Percentiles rank a stretch among this genome's conserved stretches.
Conservation (phyloP, 805 yeast species). For the Torulaspora indica region DNA sequence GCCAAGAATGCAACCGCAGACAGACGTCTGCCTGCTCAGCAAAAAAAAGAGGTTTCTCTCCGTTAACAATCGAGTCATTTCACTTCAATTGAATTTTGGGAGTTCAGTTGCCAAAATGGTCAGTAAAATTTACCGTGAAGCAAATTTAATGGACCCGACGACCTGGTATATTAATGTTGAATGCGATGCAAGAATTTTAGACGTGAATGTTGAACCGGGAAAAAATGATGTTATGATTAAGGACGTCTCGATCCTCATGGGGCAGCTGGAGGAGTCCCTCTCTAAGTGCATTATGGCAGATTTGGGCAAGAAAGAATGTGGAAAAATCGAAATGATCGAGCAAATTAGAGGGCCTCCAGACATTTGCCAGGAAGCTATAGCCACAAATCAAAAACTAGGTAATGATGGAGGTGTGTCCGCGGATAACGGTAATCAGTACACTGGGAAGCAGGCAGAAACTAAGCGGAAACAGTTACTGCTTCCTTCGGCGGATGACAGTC, state of each 20-base stretch:
- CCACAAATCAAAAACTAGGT: too few species aligned
- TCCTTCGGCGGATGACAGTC: not conserved
- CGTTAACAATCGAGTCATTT: constrained; percentile 36
- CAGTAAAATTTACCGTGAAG: constrained; percentile 23
- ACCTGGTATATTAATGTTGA: constrained; percentile 38
- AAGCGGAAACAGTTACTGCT: too few species aligned
- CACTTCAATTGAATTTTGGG: constrained; percentile 34
- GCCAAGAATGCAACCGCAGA: constrained; percentile 36
- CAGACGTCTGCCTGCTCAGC: constrained; percentile 23
- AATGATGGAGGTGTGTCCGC: too few species aligned
- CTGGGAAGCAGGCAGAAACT: too few species aligned
- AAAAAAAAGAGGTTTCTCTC: constrained; percentile 30
- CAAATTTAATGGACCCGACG: constrained; percentile 30
- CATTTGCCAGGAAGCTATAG: too few species aligned
- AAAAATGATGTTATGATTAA: constrained; percentile 40
- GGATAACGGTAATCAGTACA: too few species aligned
- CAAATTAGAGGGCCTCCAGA: not conserved
- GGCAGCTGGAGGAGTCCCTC: constrained; percentile 13
- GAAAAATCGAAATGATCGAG: not conserved
- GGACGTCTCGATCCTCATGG: constrained; percentile 22
- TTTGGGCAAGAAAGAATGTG: not conserved
- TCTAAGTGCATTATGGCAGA: constrained; percentile 2
- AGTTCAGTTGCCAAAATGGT: constrained; percentile 27
- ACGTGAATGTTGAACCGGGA: constrained; percentile 44
- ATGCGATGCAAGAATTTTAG: constrained; percentile 25